These are phyloP conservation scores for Yamadazyma conglobata DNA, from an alignment of 1,139 yeast genomes.

Conservation along the genomic window DNA sequence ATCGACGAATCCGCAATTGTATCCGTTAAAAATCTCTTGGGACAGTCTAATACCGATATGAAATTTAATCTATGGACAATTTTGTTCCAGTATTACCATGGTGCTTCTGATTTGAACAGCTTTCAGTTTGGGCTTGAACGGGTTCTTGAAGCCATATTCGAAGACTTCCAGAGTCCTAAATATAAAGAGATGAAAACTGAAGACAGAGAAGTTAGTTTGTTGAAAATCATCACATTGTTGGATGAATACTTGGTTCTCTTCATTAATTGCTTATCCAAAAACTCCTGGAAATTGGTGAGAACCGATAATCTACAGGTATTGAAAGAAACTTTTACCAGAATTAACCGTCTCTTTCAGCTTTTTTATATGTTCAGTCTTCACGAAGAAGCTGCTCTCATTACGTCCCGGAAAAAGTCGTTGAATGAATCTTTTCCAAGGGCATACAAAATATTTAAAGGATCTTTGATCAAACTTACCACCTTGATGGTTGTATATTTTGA, in stretches of 20 bases:
- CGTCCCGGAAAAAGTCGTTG: conserved; percentile 30
- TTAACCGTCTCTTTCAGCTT: conserved; percentile 34
- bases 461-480: conserved; percentile 42
- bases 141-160: conserved; percentile 33
- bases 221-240: conserved; percentile 31
- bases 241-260: conserved; percentile 26
- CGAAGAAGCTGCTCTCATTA: conserved; percentile 47
- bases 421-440: conserved; percentile 27
- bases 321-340: conserved; percentile 11
- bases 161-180: conserved; percentile 14
- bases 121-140: conserved; percentile 56
- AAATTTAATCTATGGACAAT: conserved; percentile 75
- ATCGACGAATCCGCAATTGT: conserved; percentile 22
- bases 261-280: conserved; percentile 18
- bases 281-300: conserved; percentile 22
- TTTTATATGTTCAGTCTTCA: conserved; percentile 44
- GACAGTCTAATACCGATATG: conserved; percentile 61
- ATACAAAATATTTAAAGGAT: conserved; percentile 48
- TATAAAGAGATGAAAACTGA: conserved; percentile 11
- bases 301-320: conserved; percentile 2
- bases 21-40: conserved; percentile 59
- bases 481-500: conserved; percentile 34
- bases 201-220: conserved; percentile 20
- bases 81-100: conserved; percentile 58
- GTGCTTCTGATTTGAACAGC: conserved; percentile 32